Evolutionary conservation across 768 basidiomycete species (phyloP), one percentile per base, ranked within the genome.

Genomic region (Tulasnella sp.): DNA sequence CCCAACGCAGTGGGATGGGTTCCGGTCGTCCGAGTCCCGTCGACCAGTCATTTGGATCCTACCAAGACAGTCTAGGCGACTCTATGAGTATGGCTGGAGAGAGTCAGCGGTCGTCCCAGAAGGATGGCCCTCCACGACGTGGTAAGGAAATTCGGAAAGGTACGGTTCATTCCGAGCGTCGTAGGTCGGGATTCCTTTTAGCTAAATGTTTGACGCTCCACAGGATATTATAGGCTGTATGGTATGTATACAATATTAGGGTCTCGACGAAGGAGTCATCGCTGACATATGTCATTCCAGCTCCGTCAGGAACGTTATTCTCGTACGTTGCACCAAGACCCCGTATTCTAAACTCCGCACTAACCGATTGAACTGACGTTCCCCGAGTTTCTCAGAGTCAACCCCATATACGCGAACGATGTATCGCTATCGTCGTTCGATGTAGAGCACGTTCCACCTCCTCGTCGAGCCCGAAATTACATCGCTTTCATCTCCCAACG

Each of bases 371-470:
- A 64, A 64, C 0, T n/a, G n/a, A 49, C 19, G 49, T 7, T 3
- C 22, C 15, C 29, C 14, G 1, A 11, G 2, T 64, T 12, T 64
- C 29, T 25, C 58, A 64, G 58, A 31, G 1, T 12, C 12, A 29
- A 64, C 31, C 58, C 58, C 15, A 34, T 64, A 25, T 64, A 14
- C 12, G 9, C 3, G 31, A 64, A 64, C 25, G 58, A 64, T 12
- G 25, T 34, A 14, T 64, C 58, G 22, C 12, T 64, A 64, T 73
- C 72, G n/a, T 67, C 49, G 9, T 45, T 73, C 49, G 36, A 73
- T 42, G 25, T 42, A 22, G 72, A 73, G 72, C 72, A 73, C 52
- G 52, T 73, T 1, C 72, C 72, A 37, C 72, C 72, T n/a, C 72
- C 72, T 4, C 72, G 49, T 19, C 39, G n/a, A n/a, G 72, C 72